A percentile compares a stretch with the other conserved stretches of the same genome.
Evolutionary conservation across 768 basidiomycete genomes (phyloP).

Genomic region (Kwoniella mangroviensis): DNA sequence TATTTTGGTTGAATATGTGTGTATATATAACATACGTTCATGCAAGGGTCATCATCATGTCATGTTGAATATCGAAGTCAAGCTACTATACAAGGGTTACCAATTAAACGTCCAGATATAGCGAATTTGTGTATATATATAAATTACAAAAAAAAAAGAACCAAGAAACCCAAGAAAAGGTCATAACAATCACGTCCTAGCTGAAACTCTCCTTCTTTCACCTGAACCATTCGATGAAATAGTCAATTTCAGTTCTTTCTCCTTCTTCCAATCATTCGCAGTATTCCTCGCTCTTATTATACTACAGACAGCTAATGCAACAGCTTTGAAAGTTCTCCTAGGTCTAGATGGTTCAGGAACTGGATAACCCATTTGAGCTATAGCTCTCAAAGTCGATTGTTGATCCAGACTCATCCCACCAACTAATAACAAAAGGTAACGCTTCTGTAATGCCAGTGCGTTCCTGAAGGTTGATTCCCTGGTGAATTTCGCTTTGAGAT

Average conservation of each 20-base stretch:
- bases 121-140: neutral
- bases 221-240: constrained; percentile 15
- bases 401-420: constrained; percentile 56
- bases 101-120: neutral
- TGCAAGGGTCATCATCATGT: constrained; percentile 4
- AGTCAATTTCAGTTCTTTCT: constrained; percentile 35
- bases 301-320: constrained; percentile 47
- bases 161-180: neutral
- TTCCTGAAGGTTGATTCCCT: constrained; percentile 80
- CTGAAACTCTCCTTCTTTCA: constrained; percentile 39
- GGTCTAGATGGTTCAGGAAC: constrained; percentile 29
- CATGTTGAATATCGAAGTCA: neutral
- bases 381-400: constrained; percentile 51
- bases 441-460: constrained; percentile 82
- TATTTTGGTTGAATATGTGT: neutral
- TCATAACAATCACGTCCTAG: constrained; percentile 11
- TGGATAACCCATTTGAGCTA: constrained; percentile 56
- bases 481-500: constrained; percentile 87
- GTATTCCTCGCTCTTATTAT: constrained; percentile 46
- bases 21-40: neutral
- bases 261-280: constrained; percentile 39
- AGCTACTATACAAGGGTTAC: constrained; percentile 1
- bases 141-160: neutral
- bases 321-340: constrained; percentile 43
- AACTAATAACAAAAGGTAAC: constrained; percentile 78